Base-by-base conservation (phyloP, 305 asterid genomes). In the Ilex paraguariensis region DNA sequence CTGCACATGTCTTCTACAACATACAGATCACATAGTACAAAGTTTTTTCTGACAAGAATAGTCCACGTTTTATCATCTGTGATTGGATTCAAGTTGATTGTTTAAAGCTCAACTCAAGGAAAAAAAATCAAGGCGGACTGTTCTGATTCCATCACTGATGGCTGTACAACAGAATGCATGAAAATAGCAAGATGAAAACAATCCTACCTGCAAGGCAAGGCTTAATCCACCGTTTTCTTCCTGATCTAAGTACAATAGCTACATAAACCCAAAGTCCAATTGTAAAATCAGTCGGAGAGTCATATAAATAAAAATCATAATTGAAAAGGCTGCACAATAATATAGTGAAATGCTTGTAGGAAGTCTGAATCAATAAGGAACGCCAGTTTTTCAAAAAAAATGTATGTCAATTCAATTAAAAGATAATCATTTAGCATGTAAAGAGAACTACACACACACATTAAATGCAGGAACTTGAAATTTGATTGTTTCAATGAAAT, bases 171-270 rank as follows among this genome's bases (percentile, higher is more conserved):
- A 36, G 9, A 36, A 36, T 8, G 6, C 0, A 36, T 5, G 42
- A 36, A 36, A 36, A 36, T 36, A 4, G 42, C 42, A 36, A 36
- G 9, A 36, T 5, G 6, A 36, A 36, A 36, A 2, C 9, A 12
- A n/a, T 49, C 11, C 16, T 14, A 91, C 98, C 97, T 87, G 98
- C 61, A 88, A 72, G 63, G 95, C 89, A 61, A 91, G 92, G 82
- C 83, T 85, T 55, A 91, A 73, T 65, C 98, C 98, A 31, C 91
- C 90, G 66, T 73, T 87, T 58, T 82, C 90, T 70, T 82, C 98
- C 71, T 72, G 82, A 68, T 92, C 98, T 21, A 92, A 92, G 87
- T 82, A 92, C 72, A 92, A 70, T 55, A 92, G 75, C 98, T 92
- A 94, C 84, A 75, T 4, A 70, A 59, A 68, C 63, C 57, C 55